These are phyloP conservation scores for Leptographium lundbergii DNA, from an alignment of 2,329 filamentous ascomycete species.

Conservation along the genomic window DNA sequence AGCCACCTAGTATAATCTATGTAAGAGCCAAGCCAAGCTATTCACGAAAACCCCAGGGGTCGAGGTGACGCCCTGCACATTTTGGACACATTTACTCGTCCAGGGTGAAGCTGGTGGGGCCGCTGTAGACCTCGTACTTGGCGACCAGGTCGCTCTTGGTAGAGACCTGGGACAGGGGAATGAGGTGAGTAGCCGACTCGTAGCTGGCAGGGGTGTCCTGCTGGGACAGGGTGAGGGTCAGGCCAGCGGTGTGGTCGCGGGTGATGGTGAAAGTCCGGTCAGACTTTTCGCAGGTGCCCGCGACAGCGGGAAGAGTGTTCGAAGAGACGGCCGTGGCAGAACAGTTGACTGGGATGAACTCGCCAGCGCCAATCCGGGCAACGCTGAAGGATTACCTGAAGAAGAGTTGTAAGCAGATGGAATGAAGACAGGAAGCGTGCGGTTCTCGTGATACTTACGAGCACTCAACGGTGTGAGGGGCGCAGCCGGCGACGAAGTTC, in stretches of 20 bases:
- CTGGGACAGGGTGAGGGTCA: neutral
- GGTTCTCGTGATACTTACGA: neutral
- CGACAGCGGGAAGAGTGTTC: neutral
- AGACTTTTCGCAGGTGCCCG: neutral
- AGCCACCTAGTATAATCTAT: too few species aligned
- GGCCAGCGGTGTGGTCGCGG: neutral
- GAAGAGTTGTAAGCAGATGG: neutral
- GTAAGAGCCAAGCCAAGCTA: too few species aligned
- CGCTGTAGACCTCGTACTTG: neutral
- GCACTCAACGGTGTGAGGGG: neutral
- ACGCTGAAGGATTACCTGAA: neutral
- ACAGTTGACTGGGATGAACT: neutral
- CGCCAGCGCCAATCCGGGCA: neutral
- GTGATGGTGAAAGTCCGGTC: neutral
- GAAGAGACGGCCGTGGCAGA: neutral
- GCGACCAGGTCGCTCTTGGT: neutral
- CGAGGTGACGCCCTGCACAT: too few species aligned
- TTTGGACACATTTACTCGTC: neutral
- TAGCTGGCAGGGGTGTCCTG: neutral
- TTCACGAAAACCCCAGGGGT: too few species aligned
- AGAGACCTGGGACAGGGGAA: neutral
- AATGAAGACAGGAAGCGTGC: too few species aligned
- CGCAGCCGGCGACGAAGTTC: neutral
- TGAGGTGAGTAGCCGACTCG: neutral
- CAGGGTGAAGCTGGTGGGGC: constrained; percentile 1